phyloP scores from a whole-genome alignment of 768 basidiomycete genomes.

The Rhizopogon roseolus region DNA sequence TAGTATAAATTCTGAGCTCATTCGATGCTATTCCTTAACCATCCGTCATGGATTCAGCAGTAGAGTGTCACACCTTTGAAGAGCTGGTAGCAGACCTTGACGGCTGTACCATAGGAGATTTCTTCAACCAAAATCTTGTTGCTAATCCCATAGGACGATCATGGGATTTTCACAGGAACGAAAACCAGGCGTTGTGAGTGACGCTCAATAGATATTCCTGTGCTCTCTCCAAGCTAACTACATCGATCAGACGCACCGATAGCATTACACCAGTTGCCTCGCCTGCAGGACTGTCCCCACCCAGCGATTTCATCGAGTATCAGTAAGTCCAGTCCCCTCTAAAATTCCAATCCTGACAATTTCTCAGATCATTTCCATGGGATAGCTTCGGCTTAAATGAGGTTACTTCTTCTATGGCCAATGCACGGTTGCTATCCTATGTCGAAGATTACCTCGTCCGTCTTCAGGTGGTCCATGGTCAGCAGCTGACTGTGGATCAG shows the following conservation, averaged over 20 bases:
- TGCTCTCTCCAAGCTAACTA: too few relatives aligned
- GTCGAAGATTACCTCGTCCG: not conserved
- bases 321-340: not conserved
- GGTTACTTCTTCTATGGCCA: not conserved
- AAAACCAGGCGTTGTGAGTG: not conserved
- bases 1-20: not conserved
- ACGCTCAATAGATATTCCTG: too few relatives aligned
- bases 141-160: too few relatives aligned
- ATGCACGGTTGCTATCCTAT: not conserved
- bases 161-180: not conserved
- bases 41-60: not conserved
- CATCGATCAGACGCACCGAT: not conserved
- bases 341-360: not conserved
- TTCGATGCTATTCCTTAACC: too few relatives aligned
- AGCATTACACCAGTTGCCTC: not conserved
- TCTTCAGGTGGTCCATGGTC: not conserved
- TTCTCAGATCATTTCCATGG: not conserved
- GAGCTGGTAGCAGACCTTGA: not conserved
- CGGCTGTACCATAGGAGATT: not conserved
- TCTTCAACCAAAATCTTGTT: not conserved
- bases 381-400: not conserved
- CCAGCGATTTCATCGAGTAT: not conserved
- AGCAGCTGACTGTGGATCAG: not conserved
- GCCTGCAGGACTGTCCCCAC: not conserved
- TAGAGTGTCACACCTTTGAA: not conserved